Percentiles rank a stretch among this genome's conserved stretches.
phyloP scores from a whole-genome alignment of 148 eudicot species.

The Vaccinium darrowii region DNA sequence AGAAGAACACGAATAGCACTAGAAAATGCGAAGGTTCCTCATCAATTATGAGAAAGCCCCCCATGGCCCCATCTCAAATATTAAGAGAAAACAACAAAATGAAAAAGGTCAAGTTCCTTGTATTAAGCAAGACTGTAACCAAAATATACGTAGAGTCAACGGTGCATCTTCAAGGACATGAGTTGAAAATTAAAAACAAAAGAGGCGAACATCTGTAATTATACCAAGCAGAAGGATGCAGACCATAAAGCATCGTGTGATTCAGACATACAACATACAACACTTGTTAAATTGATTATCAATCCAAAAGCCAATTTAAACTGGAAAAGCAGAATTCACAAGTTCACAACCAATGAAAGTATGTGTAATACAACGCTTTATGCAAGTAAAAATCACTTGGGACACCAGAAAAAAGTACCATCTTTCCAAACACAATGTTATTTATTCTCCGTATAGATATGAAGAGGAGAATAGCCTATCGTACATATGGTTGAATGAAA shows the following conservation, averaged over 20 bases:
- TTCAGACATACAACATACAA: not conserved
- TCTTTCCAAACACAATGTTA: conserved; percentile 5
- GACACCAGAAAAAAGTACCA: conserved; percentile 3
- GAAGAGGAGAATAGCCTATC: conserved; percentile 13
- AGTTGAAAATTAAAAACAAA: too few species aligned
- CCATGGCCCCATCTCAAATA: not conserved
- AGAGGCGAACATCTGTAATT: too few species aligned
- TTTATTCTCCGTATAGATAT: not conserved
- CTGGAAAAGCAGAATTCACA: conserved; percentile 3
- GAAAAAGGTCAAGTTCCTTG: not conserved
- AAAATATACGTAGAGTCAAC: not conserved
- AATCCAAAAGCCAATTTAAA: not conserved
- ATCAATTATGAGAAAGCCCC: not conserved
- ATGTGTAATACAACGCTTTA: conserved; percentile 21
- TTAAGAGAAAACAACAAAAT: not conserved
- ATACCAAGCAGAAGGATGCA: too few species aligned
- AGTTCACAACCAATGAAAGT: not conserved
- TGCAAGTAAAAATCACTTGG: conserved; percentile 14
- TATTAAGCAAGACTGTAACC: not conserved
- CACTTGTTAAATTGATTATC: not conserved
- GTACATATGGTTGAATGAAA: conserved; percentile 26
- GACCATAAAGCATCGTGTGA: too few species aligned
- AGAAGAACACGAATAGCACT: not conserved
- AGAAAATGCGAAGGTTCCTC: not conserved
- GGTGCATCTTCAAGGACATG: not conserved